Evolutionary conservation across 345 rosid genomes (phyloP).

Genomic region (Eucalyptus tenuipes): DNA sequence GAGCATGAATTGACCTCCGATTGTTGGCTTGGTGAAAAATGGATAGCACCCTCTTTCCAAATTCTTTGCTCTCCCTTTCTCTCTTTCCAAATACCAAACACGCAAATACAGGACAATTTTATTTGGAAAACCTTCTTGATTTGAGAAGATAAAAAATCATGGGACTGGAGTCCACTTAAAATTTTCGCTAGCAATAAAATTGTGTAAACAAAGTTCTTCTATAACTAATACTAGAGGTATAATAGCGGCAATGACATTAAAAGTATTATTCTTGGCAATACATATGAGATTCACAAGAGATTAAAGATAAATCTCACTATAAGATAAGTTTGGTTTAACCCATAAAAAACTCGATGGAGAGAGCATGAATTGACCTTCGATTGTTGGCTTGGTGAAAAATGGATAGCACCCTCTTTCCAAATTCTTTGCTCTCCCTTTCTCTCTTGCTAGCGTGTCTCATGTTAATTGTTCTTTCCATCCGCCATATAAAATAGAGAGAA

Average conservation of each 20-base stretch:
- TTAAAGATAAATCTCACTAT: too few species aligned
- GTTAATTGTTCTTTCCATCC: neutral
- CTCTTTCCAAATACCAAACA: too few species aligned
- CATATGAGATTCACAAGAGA: neutral
- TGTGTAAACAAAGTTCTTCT: neutral
- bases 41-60: neutral
- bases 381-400: neutral
- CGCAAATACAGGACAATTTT: too few species aligned
- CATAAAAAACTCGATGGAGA: too few species aligned
- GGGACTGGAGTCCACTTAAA: neutral
- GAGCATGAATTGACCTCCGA: neutral
- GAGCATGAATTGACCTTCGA: neutral
- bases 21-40: neutral
- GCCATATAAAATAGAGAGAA: neutral
- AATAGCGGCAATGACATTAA: fast-evolving
- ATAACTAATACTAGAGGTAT: neutral
- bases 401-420: neutral
- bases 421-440: neutral
- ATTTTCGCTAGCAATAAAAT: too few species aligned
- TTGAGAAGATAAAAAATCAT: too few species aligned
- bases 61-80: too few species aligned
- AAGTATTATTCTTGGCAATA: neutral
- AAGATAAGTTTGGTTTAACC: neutral
- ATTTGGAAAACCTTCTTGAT: too few species aligned
- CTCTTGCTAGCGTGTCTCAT: neutral